These are phyloP conservation scores for Ganoderma meredithae DNA, from an alignment of 1,284 basidiomycete genomes.

Conservation along the genomic window DNA sequence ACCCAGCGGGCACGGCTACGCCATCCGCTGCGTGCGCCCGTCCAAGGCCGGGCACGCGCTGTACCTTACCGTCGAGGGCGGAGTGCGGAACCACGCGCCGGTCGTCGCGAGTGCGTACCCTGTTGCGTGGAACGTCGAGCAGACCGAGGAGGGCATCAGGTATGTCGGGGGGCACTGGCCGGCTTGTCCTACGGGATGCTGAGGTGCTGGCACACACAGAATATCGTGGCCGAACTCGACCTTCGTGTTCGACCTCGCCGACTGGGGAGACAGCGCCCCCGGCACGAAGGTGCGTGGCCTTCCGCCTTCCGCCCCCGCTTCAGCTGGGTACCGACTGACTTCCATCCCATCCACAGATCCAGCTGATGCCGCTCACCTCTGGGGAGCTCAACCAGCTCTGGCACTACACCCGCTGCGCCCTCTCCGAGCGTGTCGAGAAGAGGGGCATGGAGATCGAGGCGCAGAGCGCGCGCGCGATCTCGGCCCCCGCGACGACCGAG, in stretches of 20 bases:
- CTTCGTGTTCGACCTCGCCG: slow-evolving; percentile 36
- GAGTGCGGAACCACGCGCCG: slow-evolving; percentile 42
- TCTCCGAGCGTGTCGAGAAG: slow-evolving; percentile 24
- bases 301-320: not conserved
- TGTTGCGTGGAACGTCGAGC: slow-evolving; percentile 36
- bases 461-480: slow-evolving; percentile 27
- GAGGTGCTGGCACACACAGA: slow-evolving; percentile 14
- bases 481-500: slow-evolving; percentile 34
- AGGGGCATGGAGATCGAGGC: slow-evolving; percentile 25
- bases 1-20: slow-evolving; percentile 48
- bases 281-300: slow-evolving; percentile 34
- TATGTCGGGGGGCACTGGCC: slow-evolving; percentile 18
- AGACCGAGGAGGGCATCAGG: slow-evolving; percentile 34
- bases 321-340: not conserved
- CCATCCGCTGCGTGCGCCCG: slow-evolving; percentile 48
- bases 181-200: too few species aligned
- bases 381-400: slow-evolving; percentile 35
- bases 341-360: slow-evolving; percentile 24
- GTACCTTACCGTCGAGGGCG: slow-evolving; percentile 52
- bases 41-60: slow-evolving; percentile 36
- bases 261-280: slow-evolving; percentile 31
- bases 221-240: slow-evolving; percentile 38
- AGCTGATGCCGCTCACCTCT: slow-evolving; percentile 30
- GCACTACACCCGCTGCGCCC: slow-evolving; percentile 35
- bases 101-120: slow-evolving; percentile 43